Evolutionary conservation across 2,329 filamentous ascomycete genomes (phyloP).

Genomic region (Zarea fungicola): DNA sequence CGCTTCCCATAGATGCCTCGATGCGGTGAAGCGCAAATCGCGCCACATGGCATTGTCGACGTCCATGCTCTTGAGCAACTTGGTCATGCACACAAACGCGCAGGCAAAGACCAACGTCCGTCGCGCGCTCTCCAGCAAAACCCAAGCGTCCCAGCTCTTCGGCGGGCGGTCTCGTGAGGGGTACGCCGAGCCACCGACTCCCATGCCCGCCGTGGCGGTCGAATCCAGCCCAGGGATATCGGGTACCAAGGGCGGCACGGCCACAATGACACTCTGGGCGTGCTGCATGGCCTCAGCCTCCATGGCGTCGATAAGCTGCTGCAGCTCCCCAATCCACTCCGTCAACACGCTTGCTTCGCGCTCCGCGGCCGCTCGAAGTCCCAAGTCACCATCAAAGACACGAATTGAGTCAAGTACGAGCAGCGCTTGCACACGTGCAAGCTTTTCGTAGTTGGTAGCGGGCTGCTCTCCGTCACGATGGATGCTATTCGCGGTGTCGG

Average conservation of each 20-base stretch:
- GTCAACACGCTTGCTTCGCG: conserved; percentile 31
- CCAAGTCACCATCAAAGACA: conserved; percentile 39
- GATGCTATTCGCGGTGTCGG: conserved; percentile 33
- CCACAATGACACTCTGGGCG: conserved; percentile 14
- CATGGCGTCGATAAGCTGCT: conserved; percentile 28
- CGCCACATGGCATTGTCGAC: conserved; percentile 12
- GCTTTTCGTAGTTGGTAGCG: conserved; percentile 30
- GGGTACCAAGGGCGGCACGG: conserved; percentile 16
- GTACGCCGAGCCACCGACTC: conserved; percentile 3
- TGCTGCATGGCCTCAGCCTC: conserved; percentile 20
- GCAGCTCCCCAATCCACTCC: conserved; percentile 33
- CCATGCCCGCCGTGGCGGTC: background rate
- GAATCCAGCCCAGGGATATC: background rate
- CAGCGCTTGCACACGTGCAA: conserved; percentile 39
- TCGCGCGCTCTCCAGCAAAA: conserved; percentile 37
- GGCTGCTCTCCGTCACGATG: conserved; percentile 29
- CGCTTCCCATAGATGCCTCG: conserved; percentile 39
- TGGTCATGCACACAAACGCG: conserved; percentile 28
- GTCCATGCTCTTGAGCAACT: conserved; percentile 26
- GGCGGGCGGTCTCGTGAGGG: conserved; percentile 29
- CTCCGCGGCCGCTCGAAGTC: conserved; percentile 35
- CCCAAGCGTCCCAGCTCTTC: conserved; percentile 40
- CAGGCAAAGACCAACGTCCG: conserved; percentile 32
- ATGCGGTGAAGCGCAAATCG: conserved; percentile 30
- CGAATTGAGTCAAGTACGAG: conserved; percentile 37